Evolutionary conservation across 495 filamentous ascomycete genomes (phyloP).

Genomic region (Trichoderma parareesei): DNA sequence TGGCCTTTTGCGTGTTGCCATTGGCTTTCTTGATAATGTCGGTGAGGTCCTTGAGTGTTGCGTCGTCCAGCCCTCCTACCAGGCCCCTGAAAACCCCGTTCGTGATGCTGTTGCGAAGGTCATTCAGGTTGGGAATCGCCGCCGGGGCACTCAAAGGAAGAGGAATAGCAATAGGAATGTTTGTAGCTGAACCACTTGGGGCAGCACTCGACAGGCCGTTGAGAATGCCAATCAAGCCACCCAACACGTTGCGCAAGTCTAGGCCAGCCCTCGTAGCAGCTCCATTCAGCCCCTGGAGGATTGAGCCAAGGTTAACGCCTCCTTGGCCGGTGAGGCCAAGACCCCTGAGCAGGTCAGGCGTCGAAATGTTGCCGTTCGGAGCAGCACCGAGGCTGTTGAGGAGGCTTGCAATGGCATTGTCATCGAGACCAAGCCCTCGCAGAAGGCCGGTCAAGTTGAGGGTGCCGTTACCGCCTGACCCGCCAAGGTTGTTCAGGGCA

Average conservation of each 20-base stretch:
- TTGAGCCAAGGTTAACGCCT: neutral
- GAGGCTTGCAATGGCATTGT: neutral
- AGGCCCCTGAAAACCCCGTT: neutral
- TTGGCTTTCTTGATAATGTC: neutral
- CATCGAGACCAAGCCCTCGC: neutral
- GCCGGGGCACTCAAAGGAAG: neutral
- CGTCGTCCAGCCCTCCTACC: neutral
- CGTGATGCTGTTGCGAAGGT: neutral
- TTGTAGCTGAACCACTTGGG: neutral
- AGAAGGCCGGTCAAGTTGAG: neutral
- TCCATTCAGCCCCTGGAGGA: neutral
- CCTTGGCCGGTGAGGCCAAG: neutral
- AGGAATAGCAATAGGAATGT: neutral
- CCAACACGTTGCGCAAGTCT: neutral
- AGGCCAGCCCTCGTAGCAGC: neutral
- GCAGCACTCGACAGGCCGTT: neutral
- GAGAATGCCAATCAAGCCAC: neutral
- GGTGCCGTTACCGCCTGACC: neutral
- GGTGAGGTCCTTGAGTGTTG: neutral
- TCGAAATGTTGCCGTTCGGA: neutral
- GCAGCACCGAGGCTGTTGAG: neutral
- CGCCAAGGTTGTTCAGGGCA: neutral
- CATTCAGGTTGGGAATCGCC: neutral
- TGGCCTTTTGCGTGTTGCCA: neutral
- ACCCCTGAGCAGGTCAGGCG: neutral